Conservation (phyloP, 331 rosid genomes). For the Rosa hybrid region DNA sequence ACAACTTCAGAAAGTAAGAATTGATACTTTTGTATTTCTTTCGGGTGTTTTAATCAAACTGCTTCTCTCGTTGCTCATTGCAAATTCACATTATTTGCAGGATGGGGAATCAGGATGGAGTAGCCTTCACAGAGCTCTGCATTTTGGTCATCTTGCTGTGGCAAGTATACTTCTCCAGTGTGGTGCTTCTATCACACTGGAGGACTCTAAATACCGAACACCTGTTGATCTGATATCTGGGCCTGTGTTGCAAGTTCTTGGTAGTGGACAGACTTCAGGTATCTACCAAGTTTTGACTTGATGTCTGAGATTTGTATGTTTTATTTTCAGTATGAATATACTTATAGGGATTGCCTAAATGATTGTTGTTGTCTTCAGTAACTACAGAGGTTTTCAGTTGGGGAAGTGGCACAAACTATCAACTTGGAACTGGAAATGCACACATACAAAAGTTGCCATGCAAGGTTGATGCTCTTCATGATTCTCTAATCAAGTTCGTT, state of each 20-base stretch:
- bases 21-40: neutral
- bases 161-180: slow-evolving; percentile 84
- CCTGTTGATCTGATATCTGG: slow-evolving; percentile 92
- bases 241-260: slow-evolving; percentile 63
- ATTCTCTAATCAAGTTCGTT: slow-evolving; percentile 62
- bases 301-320: slow-evolving; percentile 26
- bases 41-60: neutral
- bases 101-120: slow-evolving; percentile 99
- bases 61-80: neutral
- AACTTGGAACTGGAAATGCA: slow-evolving; percentile 98
- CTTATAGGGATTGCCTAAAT: slow-evolving; percentile 31
- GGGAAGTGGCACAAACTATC: slow-evolving; percentile 98
- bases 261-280: slow-evolving; percentile 63
- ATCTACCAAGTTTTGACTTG: slow-evolving; percentile 30
- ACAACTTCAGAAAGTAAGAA: neutral
- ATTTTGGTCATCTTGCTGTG: slow-evolving; percentile 92
- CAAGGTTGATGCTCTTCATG: slow-evolving; percentile 86
- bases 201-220: slow-evolving; percentile 81
- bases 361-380: slow-evolving; percentile 48
- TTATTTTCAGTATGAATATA: slow-evolving; percentile 17
- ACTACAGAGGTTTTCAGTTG: slow-evolving; percentile 89
- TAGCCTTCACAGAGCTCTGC: slow-evolving; percentile 95
- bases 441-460: slow-evolving; percentile 91
- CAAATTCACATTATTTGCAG: slow-evolving; percentile 35
- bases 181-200: slow-evolving; percentile 76